Evolutionary conservation across 2,329 filamentous ascomycete genomes (phyloP), one percentile per base, ranked within the genome.

Genomic region (Cladosporium phlei): DNA sequence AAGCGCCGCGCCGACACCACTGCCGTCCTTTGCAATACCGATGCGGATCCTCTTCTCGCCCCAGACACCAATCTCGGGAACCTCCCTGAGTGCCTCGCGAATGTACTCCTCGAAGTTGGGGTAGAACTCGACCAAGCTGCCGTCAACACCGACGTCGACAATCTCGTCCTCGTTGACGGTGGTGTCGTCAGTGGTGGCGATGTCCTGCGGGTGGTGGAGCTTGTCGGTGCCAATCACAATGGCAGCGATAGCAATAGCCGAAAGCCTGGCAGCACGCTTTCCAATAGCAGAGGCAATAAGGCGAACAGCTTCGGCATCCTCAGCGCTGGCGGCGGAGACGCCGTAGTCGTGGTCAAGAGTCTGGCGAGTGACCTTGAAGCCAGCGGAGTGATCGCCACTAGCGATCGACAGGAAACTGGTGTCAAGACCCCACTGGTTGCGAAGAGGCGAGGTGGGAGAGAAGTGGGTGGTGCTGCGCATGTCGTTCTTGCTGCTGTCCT

Each of bases 11-110:
- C 93, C 93, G n/a, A 95, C 87, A 53, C 88, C 93, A 54, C 86
- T 93, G 38, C 93, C 93, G 65, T 98, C 93, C 75, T 95, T 96
- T 52, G 93, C 93, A 61, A 97, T 93, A 17, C 91, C 93, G 60
- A 98, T 96, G 48, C 88, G 79, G 55, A 98, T 86, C 69, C 83
- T 86, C 70, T 86, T 85, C 55, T 94, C 89, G 9, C 90, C 89
- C 48, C 78, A 73, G 35, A 75, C 70, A 4, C 91, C 91, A 58
- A 97, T 86, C 51, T 85, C 81, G 12, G 88, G 78, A 44, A 95
- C 81, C 47, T 80, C 81, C 39, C 82, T 73, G 49, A 97, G 74
- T 5, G 87, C 87, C 62, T 95, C 86, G 52, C 90, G 80, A 52
- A 97, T 85, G 73, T 93, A 86, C 47, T 86, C 83, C 55, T 93